phyloP scores from a whole-genome alignment of 2,329 filamentous ascomycete genomes.

The Aphanoascus verrucosus region DNA sequence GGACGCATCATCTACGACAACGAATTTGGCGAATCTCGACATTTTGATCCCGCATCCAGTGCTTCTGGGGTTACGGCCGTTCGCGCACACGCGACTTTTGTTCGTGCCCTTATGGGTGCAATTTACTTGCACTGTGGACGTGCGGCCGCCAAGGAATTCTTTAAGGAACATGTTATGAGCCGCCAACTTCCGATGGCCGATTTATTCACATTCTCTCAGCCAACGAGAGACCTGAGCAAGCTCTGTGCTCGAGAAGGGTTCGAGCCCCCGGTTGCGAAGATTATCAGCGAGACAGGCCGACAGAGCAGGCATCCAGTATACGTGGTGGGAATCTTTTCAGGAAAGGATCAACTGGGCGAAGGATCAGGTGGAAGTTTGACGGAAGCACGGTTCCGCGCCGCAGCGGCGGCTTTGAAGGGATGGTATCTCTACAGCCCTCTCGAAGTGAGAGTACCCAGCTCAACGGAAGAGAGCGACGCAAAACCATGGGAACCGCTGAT shows the following conservation, averaged over 20 bases:
- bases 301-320: conserved; percentile 77
- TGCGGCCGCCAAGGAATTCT: conserved; percentile 68
- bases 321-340: conserved; percentile 88
- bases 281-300: conserved; percentile 85
- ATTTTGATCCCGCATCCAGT: conserved; percentile 21
- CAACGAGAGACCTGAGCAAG: conserved; percentile 69
- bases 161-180: conserved; percentile 71
- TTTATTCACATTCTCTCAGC: conserved; percentile 75
- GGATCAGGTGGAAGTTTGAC: conserved; percentile 69
- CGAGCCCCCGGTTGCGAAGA: conserved; percentile 70
- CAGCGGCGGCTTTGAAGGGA: conserved; percentile 74
- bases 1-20: conserved; percentile 73
- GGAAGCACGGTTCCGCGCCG: conserved; percentile 65
- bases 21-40: conserved; percentile 62
- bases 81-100: conserved; percentile 61
- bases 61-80: conserved; percentile 39
- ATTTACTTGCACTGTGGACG: conserved; percentile 77
- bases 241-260: conserved; percentile 86
- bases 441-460: conserved; percentile 56
- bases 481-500: conserved; percentile 56
- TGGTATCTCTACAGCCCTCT: conserved; percentile 93
- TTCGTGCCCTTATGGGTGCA: conserved; percentile 71
- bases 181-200: conserved; percentile 63
- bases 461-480: conserved; percentile 53
- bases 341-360: conserved; percentile 82